phyloP scores from a whole-genome alignment of 176 grass and related monocot genomes.

The Neostapfia colusana region DNA sequence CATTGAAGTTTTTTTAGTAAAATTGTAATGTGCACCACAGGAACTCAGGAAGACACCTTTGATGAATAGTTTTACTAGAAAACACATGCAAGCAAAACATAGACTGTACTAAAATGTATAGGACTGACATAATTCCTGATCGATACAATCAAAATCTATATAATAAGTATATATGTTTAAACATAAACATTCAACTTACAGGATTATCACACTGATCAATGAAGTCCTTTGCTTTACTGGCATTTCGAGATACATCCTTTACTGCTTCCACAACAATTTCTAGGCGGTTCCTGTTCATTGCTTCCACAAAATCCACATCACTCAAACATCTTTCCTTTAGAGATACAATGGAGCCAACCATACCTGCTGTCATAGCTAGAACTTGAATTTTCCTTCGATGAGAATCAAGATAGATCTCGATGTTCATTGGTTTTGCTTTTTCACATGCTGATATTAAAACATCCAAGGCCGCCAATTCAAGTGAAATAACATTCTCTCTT shows the following conservation, averaged over 20 bases:
- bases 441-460: constrained; percentile 88
- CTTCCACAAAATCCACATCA: constrained; percentile 64
- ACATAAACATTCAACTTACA: constrained; percentile 61
- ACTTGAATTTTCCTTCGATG: constrained; percentile 80
- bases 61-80: constrained; percentile 1
- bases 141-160: neutral
- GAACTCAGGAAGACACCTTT: neutral
- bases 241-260: constrained; percentile 68
- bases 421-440: constrained; percentile 76
- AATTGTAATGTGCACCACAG: neutral
- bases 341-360: constrained; percentile 44
- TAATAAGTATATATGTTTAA: neutral
- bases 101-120: neutral
- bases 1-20: neutral
- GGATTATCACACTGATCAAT: constrained; percentile 56
- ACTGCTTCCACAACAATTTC: constrained; percentile 77
- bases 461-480: constrained; percentile 82
- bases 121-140: neutral
- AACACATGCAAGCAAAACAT: constrained; percentile 9
- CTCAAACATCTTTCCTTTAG: constrained; percentile 36
- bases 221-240: constrained; percentile 61
- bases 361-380: constrained; percentile 70
- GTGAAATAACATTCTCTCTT: constrained; percentile 60
- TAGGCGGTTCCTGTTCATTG: constrained; percentile 51
- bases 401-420: constrained; percentile 84